Evolutionary conservation across 1,139 yeast genomes (phyloP), one percentile per base, ranked within the genome.

Genomic region (Pichia sp.): DNA sequence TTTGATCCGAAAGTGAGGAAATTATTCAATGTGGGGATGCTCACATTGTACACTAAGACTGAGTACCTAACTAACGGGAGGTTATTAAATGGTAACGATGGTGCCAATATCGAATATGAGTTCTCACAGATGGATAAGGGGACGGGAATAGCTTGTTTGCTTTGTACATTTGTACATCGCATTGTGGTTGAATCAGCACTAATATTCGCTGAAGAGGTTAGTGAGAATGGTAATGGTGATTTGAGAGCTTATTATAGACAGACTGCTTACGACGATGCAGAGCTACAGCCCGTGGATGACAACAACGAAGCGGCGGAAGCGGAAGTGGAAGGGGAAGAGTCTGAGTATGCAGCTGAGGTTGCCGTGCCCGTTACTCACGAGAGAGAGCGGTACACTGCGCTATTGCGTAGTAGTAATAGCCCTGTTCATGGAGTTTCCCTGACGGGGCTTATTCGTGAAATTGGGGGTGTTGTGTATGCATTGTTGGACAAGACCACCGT

Each of bases 221-320:
- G 79, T 39, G 94, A 84, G 48, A 58, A 65, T 7, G 24, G 37
- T 6, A 62, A 63, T 13, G 88, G 88, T 0, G 74, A 69, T 35
- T 75, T 85, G 48, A 74, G 68, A 34, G 72, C 67, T n/a, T 82
- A 81, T 50, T 76, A 74, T 44, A 67, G 96, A 86, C 73, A 74
- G 43, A 74, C 73, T 39, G 57, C 67, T 1, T 75, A 73, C 42
- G 79, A 74, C 45, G 76, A 73, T 41, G 59, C 68, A 22, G 69
- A 67, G 44, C 53, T 67, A 33, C 69, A 39, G n/a, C n/a, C n/a
- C n/a, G n/a, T n/a, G n/a, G n/a, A n/a, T n/a, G n/a, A n/a, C n/a
- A n/a, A n/a, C n/a, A 51, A 55, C 18, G 45, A 50, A 13, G 55
- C 37, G 13, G 45, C 34, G 16, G n/a, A n/a, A n/a, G n/a, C n/a